phyloP scores from a whole-genome alignment of 495 filamentous ascomycete species.

The Penicillium subrubescens region DNA sequence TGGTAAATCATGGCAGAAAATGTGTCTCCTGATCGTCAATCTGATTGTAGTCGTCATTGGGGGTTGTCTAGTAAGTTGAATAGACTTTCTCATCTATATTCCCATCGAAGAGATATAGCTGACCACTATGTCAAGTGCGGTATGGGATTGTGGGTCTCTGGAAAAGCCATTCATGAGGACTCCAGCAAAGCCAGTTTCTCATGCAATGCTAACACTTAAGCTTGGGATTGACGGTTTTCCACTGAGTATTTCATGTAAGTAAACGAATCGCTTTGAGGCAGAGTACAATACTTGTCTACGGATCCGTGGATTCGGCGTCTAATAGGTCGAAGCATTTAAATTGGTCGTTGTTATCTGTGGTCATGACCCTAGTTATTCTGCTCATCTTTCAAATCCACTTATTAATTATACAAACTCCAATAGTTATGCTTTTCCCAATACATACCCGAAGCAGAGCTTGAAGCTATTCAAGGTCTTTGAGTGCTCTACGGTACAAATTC shows the following conservation, averaged over 20 bases:
- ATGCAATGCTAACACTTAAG: conserved; percentile 16
- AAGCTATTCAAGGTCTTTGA: too few species aligned
- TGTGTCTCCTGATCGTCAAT: conserved; percentile 36
- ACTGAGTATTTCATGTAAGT: too few species aligned
- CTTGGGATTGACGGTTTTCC: neutral
- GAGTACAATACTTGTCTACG: too few species aligned
- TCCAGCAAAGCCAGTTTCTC: conserved; percentile 33
- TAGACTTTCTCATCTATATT: neutral
- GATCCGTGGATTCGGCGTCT: too few species aligned
- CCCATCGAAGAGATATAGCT: neutral
- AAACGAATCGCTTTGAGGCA: too few species aligned
- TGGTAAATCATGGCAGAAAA: conserved; percentile 23
- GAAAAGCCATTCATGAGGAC: conserved; percentile 44
- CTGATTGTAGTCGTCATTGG: conserved; percentile 31
- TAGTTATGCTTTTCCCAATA: too few species aligned
- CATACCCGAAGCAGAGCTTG: neutral
- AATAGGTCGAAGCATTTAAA: too few species aligned
- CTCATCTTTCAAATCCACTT: too few species aligned
- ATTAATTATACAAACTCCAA: too few species aligned
- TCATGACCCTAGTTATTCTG: too few species aligned
- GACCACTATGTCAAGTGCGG: conserved; percentile 26
- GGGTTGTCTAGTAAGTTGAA: neutral
- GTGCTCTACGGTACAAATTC: neutral
- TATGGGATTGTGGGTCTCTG: conserved; percentile 43
- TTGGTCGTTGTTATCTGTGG: too few species aligned